A percentile compares a stretch with the other conserved stretches of the same genome.
Evolutionary conservation across 305 asterid species (phyloP).

Genomic region (Fraxinus albicans): DNA sequence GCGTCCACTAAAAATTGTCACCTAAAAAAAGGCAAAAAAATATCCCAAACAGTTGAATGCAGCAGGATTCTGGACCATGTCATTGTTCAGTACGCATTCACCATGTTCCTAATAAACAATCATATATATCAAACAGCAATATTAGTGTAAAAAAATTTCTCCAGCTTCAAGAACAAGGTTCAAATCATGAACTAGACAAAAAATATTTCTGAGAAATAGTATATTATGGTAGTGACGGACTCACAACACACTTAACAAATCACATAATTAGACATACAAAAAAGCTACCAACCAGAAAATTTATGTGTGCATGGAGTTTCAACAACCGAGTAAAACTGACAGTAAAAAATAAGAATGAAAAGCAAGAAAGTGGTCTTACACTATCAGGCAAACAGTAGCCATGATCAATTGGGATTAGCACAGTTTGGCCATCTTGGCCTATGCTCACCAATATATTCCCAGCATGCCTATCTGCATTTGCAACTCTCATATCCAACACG

Average conservation of each 20-base stretch:
- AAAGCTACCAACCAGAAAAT: background rate
- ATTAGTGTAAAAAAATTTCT: background rate
- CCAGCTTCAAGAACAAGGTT: slow-evolving; percentile 13
- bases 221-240: too few relatives aligned
- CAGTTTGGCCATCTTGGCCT: slow-evolving; percentile 61
- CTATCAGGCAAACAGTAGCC: slow-evolving; percentile 86
- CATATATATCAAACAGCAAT: background rate
- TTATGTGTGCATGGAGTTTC: background rate
- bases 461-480: slow-evolving; percentile 94
- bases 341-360: background rate
- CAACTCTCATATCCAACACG: slow-evolving; percentile 88
- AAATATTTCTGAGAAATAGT: too few relatives aligned
- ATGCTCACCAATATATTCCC: slow-evolving; percentile 77
- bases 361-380: slow-evolving; percentile 41
- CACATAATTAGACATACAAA: background rate
- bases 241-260: background rate
- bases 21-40: background rate
- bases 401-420: slow-evolving; percentile 87
- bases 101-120: background rate
- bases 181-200: background rate
- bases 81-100: background rate
- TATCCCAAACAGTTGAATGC: background rate
- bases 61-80: background rate
- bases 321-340: slow-evolving; percentile 1
- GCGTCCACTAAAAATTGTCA: background rate